Evolutionary conservation across 306 rosid genomes (phyloP), one percentile per base, ranked within the genome.

Genomic region (Cicer chorassanicum): DNA sequence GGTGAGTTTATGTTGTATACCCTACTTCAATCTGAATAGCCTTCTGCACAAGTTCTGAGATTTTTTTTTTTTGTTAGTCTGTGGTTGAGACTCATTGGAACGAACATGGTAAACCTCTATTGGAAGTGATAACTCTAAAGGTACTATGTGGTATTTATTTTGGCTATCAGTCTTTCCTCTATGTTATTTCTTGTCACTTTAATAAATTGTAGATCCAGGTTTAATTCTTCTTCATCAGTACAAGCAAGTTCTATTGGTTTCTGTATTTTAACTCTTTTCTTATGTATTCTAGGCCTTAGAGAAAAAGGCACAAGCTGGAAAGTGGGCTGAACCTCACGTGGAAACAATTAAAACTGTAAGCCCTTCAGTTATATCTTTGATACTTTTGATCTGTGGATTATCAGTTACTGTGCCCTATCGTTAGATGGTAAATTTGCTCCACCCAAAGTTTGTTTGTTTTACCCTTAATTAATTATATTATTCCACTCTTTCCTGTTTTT

Each of bases 271-370:
- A 83, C 40, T 49, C 72, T 68, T 82, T 77, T 61, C 59, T 29
- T 70, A 66, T 77, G 74, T 78, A 74, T 66, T 65, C 68, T 56
- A 93, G 98, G 96, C 85, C 53, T 70, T 78, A 66, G 96, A 85
- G 90, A 86, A 88, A 73, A 89, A 82, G 71, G 89, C 80, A 50
- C 97, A 86, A 70, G 96, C 93, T 39, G 92, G 73, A 84, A 89
- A 90, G 84, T 92, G 99, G 99, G 92, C 96, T 29, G 96, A 88
- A 77, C 98, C 98, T 68, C 92, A 95, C 50, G 78, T 92, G 66
- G 86, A 84, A 84, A 86, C 88, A 74, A 62, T 95, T 36, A 92
- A 84, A 85, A 76, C 91, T 72, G 99, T 95, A 87, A 92, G 96
- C 76, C 60, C 12, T 55, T 46, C 42, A 55, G 79, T 72, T 60